Percentiles rank a stretch among this genome's conserved stretches.
Evolutionary conservation across 2,329 filamentous ascomycete species (phyloP).

Genomic region (Penicillium sp.): DNA sequence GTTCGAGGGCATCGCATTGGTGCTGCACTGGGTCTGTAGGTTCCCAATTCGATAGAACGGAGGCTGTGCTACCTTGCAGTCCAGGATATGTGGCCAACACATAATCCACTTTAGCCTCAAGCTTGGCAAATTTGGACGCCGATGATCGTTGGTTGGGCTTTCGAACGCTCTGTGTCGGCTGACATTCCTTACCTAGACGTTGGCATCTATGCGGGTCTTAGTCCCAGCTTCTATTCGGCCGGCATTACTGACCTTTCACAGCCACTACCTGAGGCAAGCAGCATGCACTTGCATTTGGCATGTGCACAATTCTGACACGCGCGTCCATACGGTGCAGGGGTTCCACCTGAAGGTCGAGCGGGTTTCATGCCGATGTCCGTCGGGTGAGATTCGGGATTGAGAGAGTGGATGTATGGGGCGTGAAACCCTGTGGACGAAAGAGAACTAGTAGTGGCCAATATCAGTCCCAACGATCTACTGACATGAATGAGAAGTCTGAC

Average conservation of each 20-base stretch:
- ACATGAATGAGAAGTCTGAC: too few relatives aligned
- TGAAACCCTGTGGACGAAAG: neutral
- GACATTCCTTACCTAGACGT: conserved; percentile 45
- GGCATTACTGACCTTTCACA: conserved; percentile 29
- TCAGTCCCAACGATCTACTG: neutral
- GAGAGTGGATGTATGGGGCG: neutral
- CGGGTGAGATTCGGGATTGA: conserved; percentile 8
- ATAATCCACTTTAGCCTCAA: conserved; percentile 33
- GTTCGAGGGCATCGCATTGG: conserved; percentile 1
- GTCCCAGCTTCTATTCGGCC: neutral
- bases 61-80: conserved; percentile 25
- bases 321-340: conserved; percentile 10
- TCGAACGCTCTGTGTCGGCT: conserved; percentile 36
- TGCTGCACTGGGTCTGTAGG: neutral
- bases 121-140: conserved; percentile 23
- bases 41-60: conserved; percentile 20
- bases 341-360: neutral
- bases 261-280: conserved; percentile 27
- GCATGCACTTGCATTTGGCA: conserved; percentile 26
- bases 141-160: conserved; percentile 32
- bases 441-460: neutral
- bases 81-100: conserved; percentile 10
- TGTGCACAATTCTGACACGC: conserved; percentile 11
- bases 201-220: conserved; percentile 38
- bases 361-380: conserved; percentile 6